Conservation (phyloP, 805 yeast genomes). For the Lipomyces anomalus region DNA sequence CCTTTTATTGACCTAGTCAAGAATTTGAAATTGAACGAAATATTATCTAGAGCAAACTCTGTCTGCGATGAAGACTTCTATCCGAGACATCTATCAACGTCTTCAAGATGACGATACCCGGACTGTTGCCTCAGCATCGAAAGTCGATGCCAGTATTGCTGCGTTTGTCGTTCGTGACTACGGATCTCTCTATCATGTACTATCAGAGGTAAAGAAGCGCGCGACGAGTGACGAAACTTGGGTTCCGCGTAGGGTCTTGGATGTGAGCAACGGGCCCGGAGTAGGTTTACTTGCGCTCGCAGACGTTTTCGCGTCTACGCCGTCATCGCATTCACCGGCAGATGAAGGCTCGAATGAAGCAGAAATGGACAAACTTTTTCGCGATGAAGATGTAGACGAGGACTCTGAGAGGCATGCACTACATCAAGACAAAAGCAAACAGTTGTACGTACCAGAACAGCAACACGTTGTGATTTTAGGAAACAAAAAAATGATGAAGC, state of each 20-base stretch:
- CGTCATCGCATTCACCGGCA: neutral
- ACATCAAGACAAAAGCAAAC: constrained; percentile 1
- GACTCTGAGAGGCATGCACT: constrained; percentile 4
- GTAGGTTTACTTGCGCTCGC: constrained; percentile 85
- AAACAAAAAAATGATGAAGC: neutral
- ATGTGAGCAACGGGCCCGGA: constrained; percentile 86
- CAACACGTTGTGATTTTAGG: neutral
- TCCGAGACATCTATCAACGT: neutral
- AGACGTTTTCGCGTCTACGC: constrained; percentile 63
- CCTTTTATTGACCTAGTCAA: too few species aligned
- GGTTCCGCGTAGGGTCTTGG: constrained; percentile 62
- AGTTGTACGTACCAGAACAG: neutral
- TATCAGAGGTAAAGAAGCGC: constrained; percentile 59
- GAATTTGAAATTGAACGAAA: too few species aligned
- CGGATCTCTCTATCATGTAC: constrained; percentile 58
- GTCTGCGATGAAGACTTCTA: neutral
- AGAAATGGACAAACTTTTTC: neutral
- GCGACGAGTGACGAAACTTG: constrained; percentile 49
- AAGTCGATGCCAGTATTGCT: constrained; percentile 72
- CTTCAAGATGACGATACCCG: neutral
- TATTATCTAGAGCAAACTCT: too few species aligned
- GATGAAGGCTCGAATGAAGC: neutral
- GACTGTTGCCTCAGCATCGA: neutral
- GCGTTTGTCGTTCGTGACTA: constrained; percentile 78
- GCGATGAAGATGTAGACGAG: neutral